Evolutionary conservation across 768 basidiomycete genomes (phyloP), one percentile per base, ranked within the genome.

Genomic region (Glaciozyma antarctica): DNA sequence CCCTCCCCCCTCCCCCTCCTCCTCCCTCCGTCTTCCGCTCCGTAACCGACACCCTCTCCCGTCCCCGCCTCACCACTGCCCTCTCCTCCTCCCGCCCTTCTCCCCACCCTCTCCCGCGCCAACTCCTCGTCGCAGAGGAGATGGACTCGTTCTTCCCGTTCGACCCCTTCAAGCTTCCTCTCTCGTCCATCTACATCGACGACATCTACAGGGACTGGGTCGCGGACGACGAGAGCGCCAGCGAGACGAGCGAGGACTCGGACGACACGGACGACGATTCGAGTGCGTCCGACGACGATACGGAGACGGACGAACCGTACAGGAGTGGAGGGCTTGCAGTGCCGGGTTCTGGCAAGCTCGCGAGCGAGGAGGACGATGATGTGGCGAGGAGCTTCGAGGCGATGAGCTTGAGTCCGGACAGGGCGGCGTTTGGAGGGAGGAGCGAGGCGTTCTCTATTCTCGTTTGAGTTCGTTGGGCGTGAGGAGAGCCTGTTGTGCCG

Each of bases 81-180:
- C 21, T 17, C 38, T 51, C 19, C 60, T n/a, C 21, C 26, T 21
- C 53, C 21, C 26, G 13, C 47, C 52, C n/a, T 53, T 16, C 17
- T 19, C 22, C 13, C 26, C 53, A 34, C 48, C 61, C 2, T 54
- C 61, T 43, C 15, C 38, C 55, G 2, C 69, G 69, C 24, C 60
- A 61, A 21, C 64, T 71, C 32, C 68, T 73, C 58, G 64, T 71
- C 28, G 62, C 63, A 6, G 64, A 66, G 26, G 68, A 73, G 58
- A 81, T 98, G 62, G 91, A 90, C 74, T 85, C 86, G 16, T 98
- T 97, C 80, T 99, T 99, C 80, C 95, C 95, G 0, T 99, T 99
- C 75, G 95, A 99, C 76, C 95, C 95, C 3, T 98, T 90, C 79
- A 88, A 86, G 65, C 84, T 99, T 7, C 87, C 90, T 0, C 81